Evolutionary conservation across 176 grass and related monocot species (phyloP), one percentile per base, ranked within the genome.

Genomic region (Rhynchospora tenuis): DNA sequence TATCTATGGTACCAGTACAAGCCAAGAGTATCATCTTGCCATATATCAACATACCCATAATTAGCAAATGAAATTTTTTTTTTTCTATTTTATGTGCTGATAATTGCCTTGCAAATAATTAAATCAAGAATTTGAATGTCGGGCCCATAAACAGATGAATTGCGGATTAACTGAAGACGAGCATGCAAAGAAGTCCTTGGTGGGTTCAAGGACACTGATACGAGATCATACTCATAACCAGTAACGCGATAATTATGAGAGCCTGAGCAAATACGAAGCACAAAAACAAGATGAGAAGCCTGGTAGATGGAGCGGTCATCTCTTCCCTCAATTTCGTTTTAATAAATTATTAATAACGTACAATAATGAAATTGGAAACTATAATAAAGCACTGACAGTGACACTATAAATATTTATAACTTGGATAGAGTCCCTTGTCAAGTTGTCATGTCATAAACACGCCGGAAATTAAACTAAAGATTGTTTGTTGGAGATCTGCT

Each of bases 21-120:
- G 33, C 33, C 2, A 20, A 83, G 10, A 83, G 28, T 29, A 29
- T 26, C 28, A 83, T 3, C 43, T 27, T 82, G 58, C 12, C 38
- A 61, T 61, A 27, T 17, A 63, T 1, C 12, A 70, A 77, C 48
- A 10, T 9, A 50, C 31, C 2, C 17, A 47, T 42, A 43, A 56
- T 64, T n/a, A 45, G 70, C 8, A 60, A 22, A 56, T 0, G 57
- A 55, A 11, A 15, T n/a, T 22, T 33, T 6, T 20, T 13, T 12
- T 23, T 6, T 20, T 13, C 7, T 22, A 28, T 73, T 8, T n/a
- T 58, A 54, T 64, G 42, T 42, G 61, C 10, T 67, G 26, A 15
- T 63, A 86, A 66, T 90, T 84, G 83, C 94, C 88, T 94, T 13
- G 88, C 91, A 24, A 88, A 83, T 7, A n/a, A n/a, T n/a, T n/a